These are phyloP conservation scores for Tagetes patula DNA, from an alignment of 129 eudicot genomes.

Conservation along the genomic window DNA sequence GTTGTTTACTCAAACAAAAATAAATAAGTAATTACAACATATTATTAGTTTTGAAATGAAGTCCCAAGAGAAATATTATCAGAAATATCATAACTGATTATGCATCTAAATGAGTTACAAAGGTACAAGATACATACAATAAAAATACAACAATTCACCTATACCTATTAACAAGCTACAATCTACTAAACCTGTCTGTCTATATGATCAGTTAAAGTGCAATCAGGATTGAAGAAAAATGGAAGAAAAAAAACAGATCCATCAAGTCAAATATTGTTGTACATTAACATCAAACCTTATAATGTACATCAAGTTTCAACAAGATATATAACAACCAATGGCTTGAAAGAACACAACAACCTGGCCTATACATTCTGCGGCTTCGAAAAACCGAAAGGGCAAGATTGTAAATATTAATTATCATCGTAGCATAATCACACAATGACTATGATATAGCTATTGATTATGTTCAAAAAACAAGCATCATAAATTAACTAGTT, in stretches of 20 bases:
- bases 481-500: constrained; percentile 14
- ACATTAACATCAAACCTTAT: constrained; percentile 14
- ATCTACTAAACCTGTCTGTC: too few relatives aligned
- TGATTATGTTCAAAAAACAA: constrained; percentile 29
- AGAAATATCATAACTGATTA: too few relatives aligned
- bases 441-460: constrained; percentile 18
- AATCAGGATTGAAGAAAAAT: neutral
- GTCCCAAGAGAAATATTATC: too few relatives aligned
- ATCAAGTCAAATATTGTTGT: neutral
- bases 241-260: neutral
- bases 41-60: too few relatives aligned
- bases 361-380: constrained; percentile 21
- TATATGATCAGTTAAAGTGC: neutral
- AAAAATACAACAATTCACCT: too few relatives aligned
- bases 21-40: too few relatives aligned
- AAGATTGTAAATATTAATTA: neutral
- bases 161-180: too few relatives aligned
- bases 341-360: constrained; percentile 29
- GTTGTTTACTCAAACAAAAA: too few relatives aligned
- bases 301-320: constrained; percentile 9
- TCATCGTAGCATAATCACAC: constrained; percentile 18
- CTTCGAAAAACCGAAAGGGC: constrained; percentile 14
- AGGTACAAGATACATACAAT: too few relatives aligned
- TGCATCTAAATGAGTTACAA: too few relatives aligned
- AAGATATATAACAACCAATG: constrained; percentile 20